A percentile compares a stretch with the other conserved stretches of the same genome.
Evolutionary conservation across 2,329 filamentous ascomycete species (phyloP).

Genomic region (Endoconidiophora laricicola): DNA sequence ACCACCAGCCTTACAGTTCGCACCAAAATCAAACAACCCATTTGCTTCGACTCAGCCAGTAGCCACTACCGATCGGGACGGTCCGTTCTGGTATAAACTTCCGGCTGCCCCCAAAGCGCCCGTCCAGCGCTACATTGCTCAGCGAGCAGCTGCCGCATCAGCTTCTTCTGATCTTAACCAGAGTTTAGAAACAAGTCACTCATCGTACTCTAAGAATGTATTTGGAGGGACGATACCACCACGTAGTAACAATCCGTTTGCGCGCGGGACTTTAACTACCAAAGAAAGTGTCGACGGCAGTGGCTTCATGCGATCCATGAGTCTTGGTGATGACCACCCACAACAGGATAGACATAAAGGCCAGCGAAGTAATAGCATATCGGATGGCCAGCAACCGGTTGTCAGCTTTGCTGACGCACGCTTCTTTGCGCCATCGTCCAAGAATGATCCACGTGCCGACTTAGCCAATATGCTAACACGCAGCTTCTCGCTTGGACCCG

Average conservation of each 20-base stretch:
- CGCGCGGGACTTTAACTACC: background rate
- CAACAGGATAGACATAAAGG: no score
- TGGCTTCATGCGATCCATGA: no score
- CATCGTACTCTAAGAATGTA: background rate
- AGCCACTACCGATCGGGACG: background rate
- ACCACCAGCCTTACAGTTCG: background rate
- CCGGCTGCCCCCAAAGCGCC: constrained; percentile 46
- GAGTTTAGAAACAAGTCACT: background rate
- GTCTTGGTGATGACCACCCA: no score
- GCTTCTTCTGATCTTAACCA: constrained; percentile 2
- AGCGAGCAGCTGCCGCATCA: constrained; percentile 8
- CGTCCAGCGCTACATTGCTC: constrained; percentile 7
- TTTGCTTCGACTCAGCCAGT: constrained; percentile 5
- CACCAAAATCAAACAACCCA: constrained; percentile 2
- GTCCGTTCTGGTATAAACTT: constrained; percentile 44
- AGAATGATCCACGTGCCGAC: constrained; percentile 21
- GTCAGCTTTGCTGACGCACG: constrained; percentile 36
- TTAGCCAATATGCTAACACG: constrained; percentile 23
- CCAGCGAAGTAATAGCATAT: no score
- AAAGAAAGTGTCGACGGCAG: background rate
- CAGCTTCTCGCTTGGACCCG: constrained; percentile 20
- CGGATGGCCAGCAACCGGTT: background rate
- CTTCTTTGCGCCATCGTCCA: constrained; percentile 26
- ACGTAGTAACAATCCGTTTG: background rate
- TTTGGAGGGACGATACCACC: background rate